Evolutionary conservation across 441 rosid species (phyloP).

Genomic region (Eruca vesicaria): DNA sequence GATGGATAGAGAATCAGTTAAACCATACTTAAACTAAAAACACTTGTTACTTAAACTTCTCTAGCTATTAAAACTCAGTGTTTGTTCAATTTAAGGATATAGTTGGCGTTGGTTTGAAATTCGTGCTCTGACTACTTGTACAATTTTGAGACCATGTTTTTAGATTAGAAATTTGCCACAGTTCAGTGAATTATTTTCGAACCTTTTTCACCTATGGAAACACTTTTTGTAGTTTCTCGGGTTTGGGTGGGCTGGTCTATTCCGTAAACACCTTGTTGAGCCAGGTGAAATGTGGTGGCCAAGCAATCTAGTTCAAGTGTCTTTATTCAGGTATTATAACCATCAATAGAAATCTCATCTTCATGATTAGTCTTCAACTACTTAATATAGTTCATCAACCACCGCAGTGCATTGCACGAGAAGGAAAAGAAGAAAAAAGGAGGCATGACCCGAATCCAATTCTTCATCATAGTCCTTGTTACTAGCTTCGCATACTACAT

Average conservation of each 20-base stretch:
- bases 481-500: conserved; percentile 61
- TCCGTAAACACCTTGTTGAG: conserved; percentile 64
- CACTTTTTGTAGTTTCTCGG: conserved; percentile 51
- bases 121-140: background rate
- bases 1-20: background rate
- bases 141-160: background rate
- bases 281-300: conserved; percentile 94
- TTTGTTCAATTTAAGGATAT: background rate
- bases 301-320: conserved; percentile 60
- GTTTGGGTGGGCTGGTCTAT: conserved; percentile 82
- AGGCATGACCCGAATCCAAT: conserved; percentile 44
- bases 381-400: background rate
- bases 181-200: background rate
- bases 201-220: background rate
- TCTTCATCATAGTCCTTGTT: conserved; percentile 50
- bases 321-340: conserved; percentile 58
- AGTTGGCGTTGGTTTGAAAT: conserved; percentile 10
- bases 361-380: conserved; percentile 4
- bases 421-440: conserved; percentile 50
- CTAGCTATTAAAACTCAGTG: background rate
- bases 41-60: background rate
- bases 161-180: background rate
- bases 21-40: background rate
- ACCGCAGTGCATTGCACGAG: conserved; percentile 60
- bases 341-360: background rate